A percentile compares a stretch with the other conserved stretches of the same genome.
Conservation (phyloP, 2,329 filamentous ascomycete genomes). For the Cladorrhinum sp. region DNA sequence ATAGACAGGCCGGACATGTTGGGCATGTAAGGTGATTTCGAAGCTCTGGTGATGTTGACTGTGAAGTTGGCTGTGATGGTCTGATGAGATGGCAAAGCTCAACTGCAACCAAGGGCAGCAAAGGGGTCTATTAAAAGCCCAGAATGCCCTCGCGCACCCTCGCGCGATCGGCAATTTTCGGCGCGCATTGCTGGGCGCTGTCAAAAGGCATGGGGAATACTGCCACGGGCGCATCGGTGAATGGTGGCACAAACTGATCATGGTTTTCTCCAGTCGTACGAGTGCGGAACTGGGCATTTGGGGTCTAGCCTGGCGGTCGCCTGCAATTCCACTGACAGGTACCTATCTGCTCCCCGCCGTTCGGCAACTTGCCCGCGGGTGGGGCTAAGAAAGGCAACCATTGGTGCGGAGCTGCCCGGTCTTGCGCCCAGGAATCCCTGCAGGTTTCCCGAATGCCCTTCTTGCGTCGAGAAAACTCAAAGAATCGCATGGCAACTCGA, state of each 20-base stretch:
- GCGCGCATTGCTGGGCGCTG: constrained; percentile 10
- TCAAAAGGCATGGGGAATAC: neutral
- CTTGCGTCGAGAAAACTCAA: neutral
- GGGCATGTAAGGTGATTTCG: constrained; percentile 3
- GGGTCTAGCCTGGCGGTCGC: constrained; percentile 18
- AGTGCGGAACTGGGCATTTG: constrained; percentile 17
- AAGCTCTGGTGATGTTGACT: neutral
- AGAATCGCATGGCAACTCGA: constrained; percentile 7
- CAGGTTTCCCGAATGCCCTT: neutral
- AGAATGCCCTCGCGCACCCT: constrained; percentile 1
- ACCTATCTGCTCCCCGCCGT: neutral
- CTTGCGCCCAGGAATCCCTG: neutral
- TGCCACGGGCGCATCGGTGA: constrained; percentile 5
- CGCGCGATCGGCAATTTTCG: constrained; percentile 9
- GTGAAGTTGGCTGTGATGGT: constrained; percentile 10
- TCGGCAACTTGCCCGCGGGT: neutral
- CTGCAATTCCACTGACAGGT: neutral
- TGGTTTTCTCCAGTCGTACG: constrained; percentile 25
- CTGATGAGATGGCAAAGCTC: constrained; percentile 1
- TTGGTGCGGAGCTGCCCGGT: constrained; percentile 8
- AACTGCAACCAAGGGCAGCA: constrained; percentile 8
- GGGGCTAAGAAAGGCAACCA: neutral
- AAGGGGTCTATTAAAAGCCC: constrained; percentile 19
- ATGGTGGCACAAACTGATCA: constrained; percentile 25
- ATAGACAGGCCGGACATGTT: constrained; percentile 20